These are phyloP conservation scores for Alternaria gansuensis DNA, from an alignment of 2,329 filamentous ascomycete genomes.

Conservation along the genomic window DNA sequence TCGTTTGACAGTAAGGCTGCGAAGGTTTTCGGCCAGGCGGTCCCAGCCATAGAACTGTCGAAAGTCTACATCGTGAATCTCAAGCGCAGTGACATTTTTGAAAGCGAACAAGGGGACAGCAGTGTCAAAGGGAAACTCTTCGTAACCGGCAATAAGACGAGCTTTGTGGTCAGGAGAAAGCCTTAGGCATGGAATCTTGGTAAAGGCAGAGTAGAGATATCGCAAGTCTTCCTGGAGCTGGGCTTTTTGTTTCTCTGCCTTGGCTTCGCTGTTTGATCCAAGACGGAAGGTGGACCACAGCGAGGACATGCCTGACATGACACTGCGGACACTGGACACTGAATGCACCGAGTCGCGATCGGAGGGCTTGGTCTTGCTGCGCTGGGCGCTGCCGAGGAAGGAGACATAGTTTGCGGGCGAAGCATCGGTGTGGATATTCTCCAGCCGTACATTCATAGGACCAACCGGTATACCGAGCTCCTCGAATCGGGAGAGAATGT, in stretches of 20 bases:
- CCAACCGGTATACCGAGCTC: conserved; percentile 90
- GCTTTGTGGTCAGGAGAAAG: conserved; percentile 93
- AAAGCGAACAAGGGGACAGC: conserved; percentile 96
- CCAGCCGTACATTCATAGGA: conserved; percentile 93
- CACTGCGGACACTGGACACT: conserved; percentile 94
- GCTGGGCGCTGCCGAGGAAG: conserved; percentile 84
- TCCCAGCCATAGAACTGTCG: conserved; percentile 98
- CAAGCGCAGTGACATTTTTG: conserved; percentile 93
- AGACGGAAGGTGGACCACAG: conserved; percentile 91
- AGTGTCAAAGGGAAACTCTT: conserved; percentile 97
- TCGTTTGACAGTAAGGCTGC: conserved; percentile 86
- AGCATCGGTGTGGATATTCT: conserved; percentile 89
- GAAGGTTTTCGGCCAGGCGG: conserved; percentile 86
- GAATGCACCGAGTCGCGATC: conserved; percentile 94
- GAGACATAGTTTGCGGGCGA: conserved; percentile 94
- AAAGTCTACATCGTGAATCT: conserved; percentile 95
- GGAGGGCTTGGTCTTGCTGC: conserved; percentile 78
- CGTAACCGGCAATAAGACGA: conserved; percentile 87
- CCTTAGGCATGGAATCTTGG: conserved; percentile 92
- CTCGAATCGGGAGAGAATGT: conserved; percentile 93
- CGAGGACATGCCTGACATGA: conserved; percentile 95
- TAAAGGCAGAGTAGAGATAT: conserved; percentile 97
- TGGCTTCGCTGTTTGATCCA: conserved; percentile 79
- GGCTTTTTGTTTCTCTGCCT: conserved; percentile 86
- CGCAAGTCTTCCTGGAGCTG: conserved; percentile 88